A percentile compares a stretch with the other conserved stretches of the same genome.
These are phyloP conservation scores for Bipolaris victoriae DNA, from an alignment of 2,329 filamentous ascomycete species.

Conservation along the genomic window DNA sequence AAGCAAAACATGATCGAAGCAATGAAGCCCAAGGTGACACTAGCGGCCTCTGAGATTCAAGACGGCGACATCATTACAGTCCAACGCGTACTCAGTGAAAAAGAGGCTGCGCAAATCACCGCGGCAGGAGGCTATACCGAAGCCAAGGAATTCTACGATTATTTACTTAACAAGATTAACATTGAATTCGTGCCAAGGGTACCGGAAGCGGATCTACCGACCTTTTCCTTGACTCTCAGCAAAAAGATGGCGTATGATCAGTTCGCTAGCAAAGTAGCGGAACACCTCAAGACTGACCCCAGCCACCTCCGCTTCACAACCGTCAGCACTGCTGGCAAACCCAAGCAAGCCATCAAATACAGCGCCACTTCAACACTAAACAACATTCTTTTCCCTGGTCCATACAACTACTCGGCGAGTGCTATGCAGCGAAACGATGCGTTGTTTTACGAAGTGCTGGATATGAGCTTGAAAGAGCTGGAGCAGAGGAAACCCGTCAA, in stretches of 20 bases:
- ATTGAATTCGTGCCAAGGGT: constrained; percentile 77
- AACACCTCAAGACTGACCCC: constrained; percentile 75
- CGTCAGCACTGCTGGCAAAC: constrained; percentile 78
- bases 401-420: constrained; percentile 72
- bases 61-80: constrained; percentile 98
- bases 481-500: constrained; percentile 91
- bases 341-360: constrained; percentile 80
- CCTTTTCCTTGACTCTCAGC: constrained; percentile 79
- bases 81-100: constrained; percentile 68
- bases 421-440: constrained; percentile 73
- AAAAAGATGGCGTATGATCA: constrained; percentile 90
- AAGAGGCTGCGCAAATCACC: constrained; percentile 47
- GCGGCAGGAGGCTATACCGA: constrained; percentile 62
- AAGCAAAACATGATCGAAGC: constrained; percentile 97
- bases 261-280: constrained; percentile 80
- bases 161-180: constrained; percentile 80
- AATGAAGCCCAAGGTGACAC: constrained; percentile 87
- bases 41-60: constrained; percentile 91
- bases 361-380: constrained; percentile 71
- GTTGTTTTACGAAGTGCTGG: constrained; percentile 89
- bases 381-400: constrained; percentile 75
- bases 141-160: constrained; percentile 89
- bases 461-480: constrained; percentile 90
- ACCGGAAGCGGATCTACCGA: constrained; percentile 63
- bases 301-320: constrained; percentile 93